Evolutionary conservation across 2,329 filamentous ascomycete species (phyloP), one percentile per base, ranked within the genome.

Genomic region (Botrytis tulipae): DNA sequence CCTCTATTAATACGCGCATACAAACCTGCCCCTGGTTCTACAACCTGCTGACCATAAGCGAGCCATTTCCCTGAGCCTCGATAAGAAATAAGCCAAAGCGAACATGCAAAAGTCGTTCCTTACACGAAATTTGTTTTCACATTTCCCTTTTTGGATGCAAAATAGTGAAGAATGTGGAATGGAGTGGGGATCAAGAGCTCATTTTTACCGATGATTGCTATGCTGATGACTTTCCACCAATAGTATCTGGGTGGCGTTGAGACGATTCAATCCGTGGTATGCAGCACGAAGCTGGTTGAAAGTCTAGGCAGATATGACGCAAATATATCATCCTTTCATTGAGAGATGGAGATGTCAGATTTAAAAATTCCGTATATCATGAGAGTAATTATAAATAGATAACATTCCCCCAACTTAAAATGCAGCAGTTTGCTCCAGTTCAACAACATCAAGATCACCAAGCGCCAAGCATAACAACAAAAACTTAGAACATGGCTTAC

Each of bases 401-500:
- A 1, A n/a, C 6, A 16, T 42, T 62, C 37, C 60, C 60, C 29
- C 60, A 16, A 20, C 25, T 62, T 29, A 16, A 18, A 57, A 35
- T 61, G 10, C 35, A 40, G 7, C 22, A 7, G 12, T 14, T n/a
- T 37, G 29, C 59, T 61, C 2, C 1, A 40, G 5, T n/a, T 25
- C 7, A 42, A 46, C 7, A 42, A 29, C 51, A 54, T 54, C n/a
- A 29, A 29, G 25, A 54, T 29, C 51, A 29, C 51, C 51, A 40
- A 32, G 48, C 18, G 22, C 4, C 4, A 32, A 40, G 14, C 25
- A 29, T 2, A 42, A 54, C 18, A 62, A 29, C 14, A 12, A 44
- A 44, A 37, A 57, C 8, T 59, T 14, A 22, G 18, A 76, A 54
- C 22, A 78, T 77, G 76, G 69, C 75, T 4, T 79, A 74, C 65